Base-by-base conservation (phyloP, 306 rosid species). In the Purshia tridentata region DNA sequence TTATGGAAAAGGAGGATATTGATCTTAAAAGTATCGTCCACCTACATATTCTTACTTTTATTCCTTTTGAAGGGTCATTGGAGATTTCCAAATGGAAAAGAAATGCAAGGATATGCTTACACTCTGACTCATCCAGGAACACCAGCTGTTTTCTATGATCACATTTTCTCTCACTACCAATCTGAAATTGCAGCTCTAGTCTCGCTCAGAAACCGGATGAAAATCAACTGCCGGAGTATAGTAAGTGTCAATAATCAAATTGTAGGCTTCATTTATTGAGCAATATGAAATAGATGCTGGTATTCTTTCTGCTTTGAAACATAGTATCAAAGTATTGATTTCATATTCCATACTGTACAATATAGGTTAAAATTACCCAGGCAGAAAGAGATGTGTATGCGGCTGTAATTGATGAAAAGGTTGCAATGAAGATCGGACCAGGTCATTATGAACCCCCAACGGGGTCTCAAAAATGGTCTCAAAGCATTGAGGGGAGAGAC, bases 81-180 rank as follows among this genome's bases (percentile, higher is more conserved):
- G 99, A 88, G 98, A 81, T 95, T 95, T 88, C 99, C 99, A 0
- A 15, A 75, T 1, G 86, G 84, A 70, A 95, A 88, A 77, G 99
- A 95, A 84, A 92, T 95, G 87, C 98, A 95, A 82, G 99, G 99
- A 82, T 95, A 95, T 71, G 96, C 99, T n/a, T 95, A 95, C 81
- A 90, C 67, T 78, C 93, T 92, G 87, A 84, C 98, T 76, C 99
- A 95, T 86, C 99, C 99, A 39, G 99, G 99, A 76, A 92, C 99
- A 8, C 99, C 99, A 6, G 70, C 96, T 4, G 90, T 90, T 81
- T 95, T 92, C 88, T 84, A 58, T 53, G 99, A 95, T 81, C 99
- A 95, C 73, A 60, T 95, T 65, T 92, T 90, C 79, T 95, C 97
- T 69, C 88, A 83, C 79, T 79, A 78, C 74, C 77, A 62, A 53